Percentiles rank a stretch among this genome's conserved stretches.
phyloP scores from a whole-genome alignment of 2,329 filamentous ascomycete genomes.

The Hansfordia pulvinata region DNA sequence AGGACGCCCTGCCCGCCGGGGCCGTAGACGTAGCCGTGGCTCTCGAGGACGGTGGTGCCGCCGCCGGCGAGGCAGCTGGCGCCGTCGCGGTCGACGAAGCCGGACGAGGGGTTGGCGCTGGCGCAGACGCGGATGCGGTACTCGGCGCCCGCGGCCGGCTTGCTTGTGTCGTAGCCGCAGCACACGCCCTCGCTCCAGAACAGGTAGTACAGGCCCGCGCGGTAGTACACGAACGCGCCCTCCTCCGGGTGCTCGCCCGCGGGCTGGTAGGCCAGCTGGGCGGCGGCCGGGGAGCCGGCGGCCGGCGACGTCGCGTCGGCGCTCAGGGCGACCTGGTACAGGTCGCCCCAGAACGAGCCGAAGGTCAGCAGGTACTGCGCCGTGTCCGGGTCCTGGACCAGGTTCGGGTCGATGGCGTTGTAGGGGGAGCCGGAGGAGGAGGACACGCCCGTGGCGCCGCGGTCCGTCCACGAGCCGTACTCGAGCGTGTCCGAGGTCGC shows the following conservation, averaged over 20 bases:
- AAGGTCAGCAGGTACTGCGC: slow-evolving; percentile 40
- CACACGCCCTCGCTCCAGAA: slow-evolving; percentile 49
- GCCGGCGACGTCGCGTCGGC: slow-evolving; percentile 15
- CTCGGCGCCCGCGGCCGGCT: slow-evolving; percentile 42
- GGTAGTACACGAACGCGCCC: slow-evolving; percentile 39
- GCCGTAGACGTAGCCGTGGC: slow-evolving; percentile 43
- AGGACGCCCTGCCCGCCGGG: slow-evolving; percentile 50
- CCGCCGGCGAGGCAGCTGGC: slow-evolving; percentile 37
- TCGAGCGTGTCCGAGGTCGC: slow-evolving; percentile 31
- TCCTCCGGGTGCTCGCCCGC: slow-evolving; percentile 38
- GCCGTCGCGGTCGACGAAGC: slow-evolving; percentile 43
- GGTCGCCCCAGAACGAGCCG: slow-evolving; percentile 54
- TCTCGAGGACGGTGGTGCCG: slow-evolving; percentile 42
- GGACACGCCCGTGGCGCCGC: slow-evolving; percentile 37
- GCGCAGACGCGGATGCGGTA: slow-evolving; percentile 55
- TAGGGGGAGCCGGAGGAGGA: slow-evolving; percentile 28
- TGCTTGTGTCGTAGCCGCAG: slow-evolving; percentile 40
- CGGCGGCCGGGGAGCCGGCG: slow-evolving; percentile 11
- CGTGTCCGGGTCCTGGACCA: slow-evolving; percentile 23
- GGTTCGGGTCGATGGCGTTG: slow-evolving; percentile 47
- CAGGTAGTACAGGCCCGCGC: slow-evolving; percentile 46
- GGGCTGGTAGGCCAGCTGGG: slow-evolving; percentile 39
- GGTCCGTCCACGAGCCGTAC: slow-evolving; percentile 44
- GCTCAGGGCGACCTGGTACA: slow-evolving; percentile 44
- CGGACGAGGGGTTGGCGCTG: slow-evolving; percentile 33